Evolutionary conservation across 1,284 basidiomycete genomes (phyloP).

Genomic region (Wallemia mellicola): DNA sequence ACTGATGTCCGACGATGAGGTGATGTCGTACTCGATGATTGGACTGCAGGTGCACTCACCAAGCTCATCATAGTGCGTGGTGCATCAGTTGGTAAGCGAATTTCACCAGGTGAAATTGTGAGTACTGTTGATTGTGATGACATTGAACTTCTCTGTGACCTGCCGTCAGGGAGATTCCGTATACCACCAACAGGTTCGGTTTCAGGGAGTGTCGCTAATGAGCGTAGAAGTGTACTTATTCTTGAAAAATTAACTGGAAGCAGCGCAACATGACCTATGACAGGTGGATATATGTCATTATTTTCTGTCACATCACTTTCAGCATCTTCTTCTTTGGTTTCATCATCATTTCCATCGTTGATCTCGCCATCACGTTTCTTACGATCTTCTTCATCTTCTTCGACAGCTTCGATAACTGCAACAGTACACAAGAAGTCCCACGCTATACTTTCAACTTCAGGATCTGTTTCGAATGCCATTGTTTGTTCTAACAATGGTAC

Average conservation of each 20-base stretch:
- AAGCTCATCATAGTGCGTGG: slow-evolving; percentile 1
- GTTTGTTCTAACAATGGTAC: slow-evolving; percentile 18
- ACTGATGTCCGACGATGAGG: not conserved
- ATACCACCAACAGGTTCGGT: not conserved
- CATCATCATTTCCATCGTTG: slow-evolving; percentile 1
- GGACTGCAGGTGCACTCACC: not conserved
- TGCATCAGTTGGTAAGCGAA: not conserved
- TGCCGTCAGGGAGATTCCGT: not conserved
- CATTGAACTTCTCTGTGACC: not conserved
- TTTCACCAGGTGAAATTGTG: not conserved
- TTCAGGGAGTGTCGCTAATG: not conserved
- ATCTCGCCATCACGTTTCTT: slow-evolving; percentile 4
- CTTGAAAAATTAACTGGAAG: not conserved
- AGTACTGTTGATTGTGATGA: not conserved
- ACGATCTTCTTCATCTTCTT: slow-evolving; percentile 14
- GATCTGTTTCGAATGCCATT: slow-evolving; percentile 14
- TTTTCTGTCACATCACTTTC: slow-evolving; percentile 2
- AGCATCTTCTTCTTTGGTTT: not conserved
- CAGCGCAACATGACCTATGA: not conserved
- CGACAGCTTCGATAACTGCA: slow-evolving; percentile 16
- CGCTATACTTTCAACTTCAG: slow-evolving; percentile 12
- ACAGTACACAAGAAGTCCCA: slow-evolving; percentile 15
- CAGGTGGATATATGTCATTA: not conserved
- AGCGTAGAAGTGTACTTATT: not conserved
- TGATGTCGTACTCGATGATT: not conserved